These are phyloP conservation scores for Quercus phellos DNA, from an alignment of 331 rosid species.

Conservation along the genomic window DNA sequence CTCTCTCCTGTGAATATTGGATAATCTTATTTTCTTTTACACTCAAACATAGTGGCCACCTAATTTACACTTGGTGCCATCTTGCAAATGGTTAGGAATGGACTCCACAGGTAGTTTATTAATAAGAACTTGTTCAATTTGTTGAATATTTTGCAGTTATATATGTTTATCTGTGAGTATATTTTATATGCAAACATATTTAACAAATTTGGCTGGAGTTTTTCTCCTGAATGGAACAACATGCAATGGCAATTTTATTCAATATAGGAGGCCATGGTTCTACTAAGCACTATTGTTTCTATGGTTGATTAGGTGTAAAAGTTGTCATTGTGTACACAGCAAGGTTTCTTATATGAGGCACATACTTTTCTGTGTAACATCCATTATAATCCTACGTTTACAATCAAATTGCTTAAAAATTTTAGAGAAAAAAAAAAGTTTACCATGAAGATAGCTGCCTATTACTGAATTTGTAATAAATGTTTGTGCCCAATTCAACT, in stretches of 20 bases:
- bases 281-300: not conserved
- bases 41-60: not conserved
- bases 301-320: not conserved
- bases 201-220: not conserved
- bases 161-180: too few relatives aligned
- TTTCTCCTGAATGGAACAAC: not conserved
- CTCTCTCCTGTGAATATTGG: not conserved
- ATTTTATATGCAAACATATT: too few relatives aligned
- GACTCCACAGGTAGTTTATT: not conserved
- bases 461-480: slow-evolving; percentile 2
- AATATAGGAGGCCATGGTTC: not conserved
- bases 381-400: not conserved
- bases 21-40: not conserved
- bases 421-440: not conserved
- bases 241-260: not conserved
- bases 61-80: not conserved
- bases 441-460: not conserved
- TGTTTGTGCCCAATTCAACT: not conserved
- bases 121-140: not conserved
- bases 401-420: not conserved
- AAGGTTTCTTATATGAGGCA: not conserved
- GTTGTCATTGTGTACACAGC: not conserved
- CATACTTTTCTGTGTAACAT: not conserved
- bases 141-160: too few relatives aligned
- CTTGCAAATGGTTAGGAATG: not conserved